phyloP scores from a whole-genome alignment of 768 basidiomycete genomes.

The Auriculariales sp. region DNA sequence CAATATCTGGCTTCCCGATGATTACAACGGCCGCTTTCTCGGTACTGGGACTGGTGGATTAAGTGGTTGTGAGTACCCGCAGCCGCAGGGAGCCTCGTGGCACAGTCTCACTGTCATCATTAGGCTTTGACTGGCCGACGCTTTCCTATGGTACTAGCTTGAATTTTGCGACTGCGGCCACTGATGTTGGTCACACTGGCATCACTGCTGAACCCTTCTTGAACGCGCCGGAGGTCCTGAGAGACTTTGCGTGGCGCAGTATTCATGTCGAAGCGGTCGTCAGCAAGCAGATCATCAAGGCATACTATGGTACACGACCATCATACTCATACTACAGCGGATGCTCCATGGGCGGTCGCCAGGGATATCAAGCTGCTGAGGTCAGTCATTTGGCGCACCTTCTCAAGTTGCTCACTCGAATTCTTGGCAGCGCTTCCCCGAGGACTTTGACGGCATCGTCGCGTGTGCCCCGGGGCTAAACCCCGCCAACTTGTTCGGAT shows the following conservation, averaged over 20 bases:
- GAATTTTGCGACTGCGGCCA: slow-evolving; percentile 14
- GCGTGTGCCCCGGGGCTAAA: slow-evolving; percentile 17
- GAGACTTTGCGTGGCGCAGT: slow-evolving; percentile 16
- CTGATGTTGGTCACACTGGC: slow-evolving; percentile 15
- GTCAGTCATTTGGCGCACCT: no score
- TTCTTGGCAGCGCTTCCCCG: slow-evolving; percentile 16
- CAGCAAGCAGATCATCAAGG: slow-evolving; percentile 15
- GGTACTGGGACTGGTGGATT: no score
- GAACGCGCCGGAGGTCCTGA: slow-evolving; percentile 13
- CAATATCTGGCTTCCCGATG: no score
- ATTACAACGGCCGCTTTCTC: no score
- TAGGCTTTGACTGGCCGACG: slow-evolving; percentile 11
- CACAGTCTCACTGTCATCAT: no score
- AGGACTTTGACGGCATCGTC: slow-evolving; percentile 20
- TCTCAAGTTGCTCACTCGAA: no score
- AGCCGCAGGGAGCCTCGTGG: no score
- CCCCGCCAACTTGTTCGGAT: no score
- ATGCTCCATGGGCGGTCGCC: slow-evolving; percentile 19
- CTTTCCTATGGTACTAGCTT: slow-evolving; percentile 10
- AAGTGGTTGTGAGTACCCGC: no score
- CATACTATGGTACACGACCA: slow-evolving; percentile 13
- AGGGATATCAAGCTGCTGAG: slow-evolving; percentile 15
- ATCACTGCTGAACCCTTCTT: slow-evolving; percentile 8
- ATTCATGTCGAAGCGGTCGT: slow-evolving; percentile 14
- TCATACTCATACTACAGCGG: slow-evolving; percentile 17